Percentiles rank a stretch among this genome's conserved stretches.
These are phyloP conservation scores for Solanum hybrid DNA, from an alignment of 305 asterid genomes.

Conservation along the genomic window DNA sequence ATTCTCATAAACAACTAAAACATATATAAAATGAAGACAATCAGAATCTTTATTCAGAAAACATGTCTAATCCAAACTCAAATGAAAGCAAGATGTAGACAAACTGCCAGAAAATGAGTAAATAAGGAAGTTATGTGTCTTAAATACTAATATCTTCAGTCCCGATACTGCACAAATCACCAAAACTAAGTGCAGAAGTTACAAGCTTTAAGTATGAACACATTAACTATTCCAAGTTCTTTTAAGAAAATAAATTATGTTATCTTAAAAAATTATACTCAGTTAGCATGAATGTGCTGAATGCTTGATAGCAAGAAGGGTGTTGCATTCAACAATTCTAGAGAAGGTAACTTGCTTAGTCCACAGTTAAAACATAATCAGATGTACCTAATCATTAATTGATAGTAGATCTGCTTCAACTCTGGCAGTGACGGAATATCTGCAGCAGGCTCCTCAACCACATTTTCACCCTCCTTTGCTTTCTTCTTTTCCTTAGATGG, in stretches of 20 bases:
- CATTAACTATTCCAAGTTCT: neutral
- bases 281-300: neutral
- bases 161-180: neutral
- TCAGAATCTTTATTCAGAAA: neutral
- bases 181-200: neutral
- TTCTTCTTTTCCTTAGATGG: slow-evolving; percentile 81
- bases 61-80: neutral
- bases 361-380: neutral
- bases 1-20: neutral
- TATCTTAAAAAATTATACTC: neutral
- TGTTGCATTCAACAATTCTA: neutral
- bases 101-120: neutral
- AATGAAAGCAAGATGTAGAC: neutral
- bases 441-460: slow-evolving; percentile 86
- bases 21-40: neutral
- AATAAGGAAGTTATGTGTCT: neutral
- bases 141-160: neutral
- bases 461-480: slow-evolving; percentile 73
- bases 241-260: neutral
- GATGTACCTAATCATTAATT: slow-evolving; percentile 74
- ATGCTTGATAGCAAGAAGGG: neutral
- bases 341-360: neutral
- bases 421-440: slow-evolving; percentile 84
- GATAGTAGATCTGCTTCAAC: slow-evolving; percentile 80
- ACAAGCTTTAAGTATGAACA: neutral